A percentile compares a stretch with the other conserved stretches of the same genome.
These are phyloP conservation scores for Jasminum sambac DNA, from an alignment of 257 asterid species.

Conservation along the genomic window DNA sequence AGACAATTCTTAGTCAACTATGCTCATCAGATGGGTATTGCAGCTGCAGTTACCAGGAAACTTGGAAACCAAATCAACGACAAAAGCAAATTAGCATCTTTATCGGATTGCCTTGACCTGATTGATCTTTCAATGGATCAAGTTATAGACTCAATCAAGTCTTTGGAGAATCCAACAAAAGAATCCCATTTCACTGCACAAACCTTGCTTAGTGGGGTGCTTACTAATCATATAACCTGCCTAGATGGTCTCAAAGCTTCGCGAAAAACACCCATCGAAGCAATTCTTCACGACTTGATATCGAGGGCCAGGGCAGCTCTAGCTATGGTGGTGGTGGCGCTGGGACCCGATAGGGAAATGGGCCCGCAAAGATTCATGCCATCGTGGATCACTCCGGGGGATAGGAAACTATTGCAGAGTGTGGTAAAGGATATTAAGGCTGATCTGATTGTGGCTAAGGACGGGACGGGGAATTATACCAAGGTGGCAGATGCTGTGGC, in stretches of 20 bases:
- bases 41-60: not conserved
- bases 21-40: constrained; percentile 24
- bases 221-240: constrained; percentile 56
- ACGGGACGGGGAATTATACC: constrained; percentile 46
- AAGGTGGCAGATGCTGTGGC: constrained; percentile 48
- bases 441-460: constrained; percentile 44
- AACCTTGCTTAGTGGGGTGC: constrained; percentile 52
- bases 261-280: not conserved
- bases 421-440: constrained; percentile 24
- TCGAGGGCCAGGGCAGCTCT: constrained; percentile 40
- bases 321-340: constrained; percentile 29
- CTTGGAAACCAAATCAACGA: constrained; percentile 29
- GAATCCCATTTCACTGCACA: constrained; percentile 30
- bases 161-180: constrained; percentile 16
- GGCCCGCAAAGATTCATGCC: constrained; percentile 28
- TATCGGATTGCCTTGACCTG: constrained; percentile 49
- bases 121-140: constrained; percentile 43
- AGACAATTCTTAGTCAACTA: constrained; percentile 31
- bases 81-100: constrained; percentile 25
- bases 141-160: constrained; percentile 31
- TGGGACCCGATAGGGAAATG: constrained; percentile 1
- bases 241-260: constrained; percentile 35
- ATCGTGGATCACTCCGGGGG: constrained; percentile 39
- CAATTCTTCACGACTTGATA: constrained; percentile 28
- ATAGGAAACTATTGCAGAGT: constrained; percentile 38